Base-by-base conservation (phyloP, 176 grass and related monocot genomes). In the Pontederia paniculata region DNA sequence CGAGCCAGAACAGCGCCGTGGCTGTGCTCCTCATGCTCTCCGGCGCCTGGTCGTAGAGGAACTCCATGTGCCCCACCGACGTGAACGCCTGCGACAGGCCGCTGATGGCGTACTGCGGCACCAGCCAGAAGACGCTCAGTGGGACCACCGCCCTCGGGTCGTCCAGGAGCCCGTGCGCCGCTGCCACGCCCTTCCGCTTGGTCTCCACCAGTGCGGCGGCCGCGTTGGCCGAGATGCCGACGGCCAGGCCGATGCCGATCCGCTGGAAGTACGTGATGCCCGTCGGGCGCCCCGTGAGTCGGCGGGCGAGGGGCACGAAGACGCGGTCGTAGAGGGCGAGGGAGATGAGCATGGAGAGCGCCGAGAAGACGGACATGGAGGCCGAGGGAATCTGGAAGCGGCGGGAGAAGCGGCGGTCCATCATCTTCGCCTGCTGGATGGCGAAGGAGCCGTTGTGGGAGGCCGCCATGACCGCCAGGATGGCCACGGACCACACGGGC, bases 21-120 rank as follows among this genome's bases (percentile, higher is more conserved):
- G 84, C 84, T 1, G 80, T 84, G 75, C 84, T 88, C 28, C 89
- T 48, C 82, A 93, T 69, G 76, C 88, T 94, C 62, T 94, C 88
- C 2, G 83, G 83, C 8, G 80, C 68, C 55, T 88, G 83, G 48
- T 88, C 83, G 54, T 88, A 94, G 23, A 85, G 54, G 54, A 94
- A 94, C 55, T 94, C 88, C 88, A 94, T 95, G 56, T 85, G 80
- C 8, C 81, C 84, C 10, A 88, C 89, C 50, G 82, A 86, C 75
- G 74, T 85, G 81, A 89, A 95, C 20, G 89, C 80, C 55, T 88
- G 62, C 10, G 75, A 71, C 15, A 72, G 28, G 21, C 89, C 80
- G 46, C 88, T 80, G 44, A 88, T 74, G 41, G 84, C 77, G 62
- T 81, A 84, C 68, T 94, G 80, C 52, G 81, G 89, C 22, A 95